Percentiles rank a stretch among this genome's conserved stretches.
Conservation (phyloP, 2,329 filamentous ascomycete genomes). For the Leptographium flavum region DNA sequence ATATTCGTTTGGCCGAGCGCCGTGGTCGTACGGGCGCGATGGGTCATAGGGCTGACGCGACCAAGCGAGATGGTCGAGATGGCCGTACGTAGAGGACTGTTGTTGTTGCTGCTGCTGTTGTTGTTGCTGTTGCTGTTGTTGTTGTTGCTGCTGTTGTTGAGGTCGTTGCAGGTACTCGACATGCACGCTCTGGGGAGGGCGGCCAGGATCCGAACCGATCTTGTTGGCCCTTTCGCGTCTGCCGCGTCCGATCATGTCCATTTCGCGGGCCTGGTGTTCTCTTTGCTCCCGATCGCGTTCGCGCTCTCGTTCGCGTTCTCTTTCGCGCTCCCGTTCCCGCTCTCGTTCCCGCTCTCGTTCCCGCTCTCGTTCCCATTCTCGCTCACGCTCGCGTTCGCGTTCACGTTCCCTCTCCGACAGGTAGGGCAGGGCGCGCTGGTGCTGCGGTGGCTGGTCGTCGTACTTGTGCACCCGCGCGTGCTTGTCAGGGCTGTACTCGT, state of each 20-base stretch:
- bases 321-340: constrained; percentile 7
- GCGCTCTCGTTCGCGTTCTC: constrained; percentile 15
- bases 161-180: constrained; percentile 26
- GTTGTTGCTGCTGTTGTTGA: constrained; percentile 8
- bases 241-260: constrained; percentile 14
- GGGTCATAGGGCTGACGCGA: constrained; percentile 27
- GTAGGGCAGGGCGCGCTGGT: constrained; percentile 21
- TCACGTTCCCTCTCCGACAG: constrained; percentile 28
- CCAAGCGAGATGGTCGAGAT: constrained; percentile 25
- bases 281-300: constrained; percentile 21
- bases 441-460: constrained; percentile 26
- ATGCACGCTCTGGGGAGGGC: constrained; percentile 28
- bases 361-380: constrained; percentile 25
- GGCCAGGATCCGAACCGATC: constrained; percentile 10
- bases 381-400: constrained; percentile 18
- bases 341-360: constrained; percentile 15
- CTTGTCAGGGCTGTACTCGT: constrained; percentile 40
- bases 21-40: constrained; percentile 27
- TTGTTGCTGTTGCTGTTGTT: constrained; percentile 7
- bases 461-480: constrained; percentile 29
- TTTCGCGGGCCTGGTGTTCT: constrained; percentile 19
- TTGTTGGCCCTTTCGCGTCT: constrained; percentile 25
- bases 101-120: constrained; percentile 26
- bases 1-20: constrained; percentile 27
- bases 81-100: constrained; percentile 25